Percentiles rank a stretch among this genome's conserved stretches.
Evolutionary conservation across 2,329 filamentous ascomycete genomes (phyloP).

Genomic region (Thelonectria olida): DNA sequence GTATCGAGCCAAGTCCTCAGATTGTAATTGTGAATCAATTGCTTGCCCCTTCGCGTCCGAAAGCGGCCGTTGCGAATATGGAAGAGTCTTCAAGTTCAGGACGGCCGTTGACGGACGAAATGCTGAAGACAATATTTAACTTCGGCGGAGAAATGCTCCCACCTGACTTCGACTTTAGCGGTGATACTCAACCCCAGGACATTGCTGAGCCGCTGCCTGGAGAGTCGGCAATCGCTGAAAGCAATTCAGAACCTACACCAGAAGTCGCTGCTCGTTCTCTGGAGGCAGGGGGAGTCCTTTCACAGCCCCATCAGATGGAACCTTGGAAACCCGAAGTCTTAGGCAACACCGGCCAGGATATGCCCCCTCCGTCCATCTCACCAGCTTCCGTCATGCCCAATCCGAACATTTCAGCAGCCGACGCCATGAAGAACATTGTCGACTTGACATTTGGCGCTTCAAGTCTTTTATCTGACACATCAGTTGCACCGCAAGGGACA

Average conservation of each 20-base stretch:
- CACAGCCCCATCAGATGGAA: slow-evolving; percentile 32
- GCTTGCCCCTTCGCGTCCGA: not conserved
- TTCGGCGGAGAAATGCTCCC: slow-evolving; percentile 30
- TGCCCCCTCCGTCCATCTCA: slow-evolving; percentile 37
- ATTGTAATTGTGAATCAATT: not conserved
- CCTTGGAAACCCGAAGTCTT: slow-evolving; percentile 39
- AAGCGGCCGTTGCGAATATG: slow-evolving; percentile 22
- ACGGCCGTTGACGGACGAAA: slow-evolving; percentile 32
- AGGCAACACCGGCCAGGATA: slow-evolving; percentile 27
- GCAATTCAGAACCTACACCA: slow-evolving; percentile 1
- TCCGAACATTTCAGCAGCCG: slow-evolving; percentile 31
- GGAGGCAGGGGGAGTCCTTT: slow-evolving; percentile 23
- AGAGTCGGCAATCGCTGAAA: not conserved
- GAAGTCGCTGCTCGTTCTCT: slow-evolving; percentile 28
- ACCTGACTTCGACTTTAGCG: slow-evolving; percentile 17
- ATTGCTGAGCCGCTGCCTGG: not conserved
- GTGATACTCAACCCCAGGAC: slow-evolving; percentile 15
- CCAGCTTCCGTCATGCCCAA: slow-evolving; percentile 39
- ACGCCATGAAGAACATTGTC: slow-evolving; percentile 33
- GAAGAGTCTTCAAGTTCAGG: slow-evolving; percentile 24
- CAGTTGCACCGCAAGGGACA: slow-evolving; percentile 41
- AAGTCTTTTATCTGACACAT: slow-evolving; percentile 17
- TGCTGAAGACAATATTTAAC: slow-evolving; percentile 35
- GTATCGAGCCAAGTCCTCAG: not conserved
- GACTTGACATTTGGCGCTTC: slow-evolving; percentile 30